Evolutionary conservation across 2,329 filamentous ascomycete genomes (phyloP).

Genomic region (Xylariaceae sp.): DNA sequence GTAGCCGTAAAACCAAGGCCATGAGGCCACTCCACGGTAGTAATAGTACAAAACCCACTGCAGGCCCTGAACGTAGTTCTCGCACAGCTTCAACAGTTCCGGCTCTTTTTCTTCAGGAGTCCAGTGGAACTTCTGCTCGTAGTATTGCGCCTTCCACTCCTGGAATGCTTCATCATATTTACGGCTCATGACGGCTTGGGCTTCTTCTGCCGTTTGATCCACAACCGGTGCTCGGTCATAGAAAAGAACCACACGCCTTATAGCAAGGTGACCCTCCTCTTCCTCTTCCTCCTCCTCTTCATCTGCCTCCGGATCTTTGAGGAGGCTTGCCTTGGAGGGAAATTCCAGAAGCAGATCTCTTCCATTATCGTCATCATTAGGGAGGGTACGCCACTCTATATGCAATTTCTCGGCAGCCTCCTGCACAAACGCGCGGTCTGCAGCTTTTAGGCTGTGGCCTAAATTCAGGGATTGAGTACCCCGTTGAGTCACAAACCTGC

Average conservation of each 20-base stretch:
- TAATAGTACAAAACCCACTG: conserved; percentile 99
- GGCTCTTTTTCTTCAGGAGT: conserved; percentile 66
- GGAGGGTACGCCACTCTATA: conserved; percentile 53
- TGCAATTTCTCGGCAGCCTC: conserved; percentile 65
- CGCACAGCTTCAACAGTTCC: conserved; percentile 74
- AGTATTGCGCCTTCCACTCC: conserved; percentile 93
- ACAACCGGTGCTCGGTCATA: conserved; percentile 88
- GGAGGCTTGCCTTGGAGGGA: conserved; percentile 37
- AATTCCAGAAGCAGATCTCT: conserved; percentile 49
- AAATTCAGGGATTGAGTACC: conserved; percentile 64
- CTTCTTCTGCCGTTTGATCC: conserved; percentile 73
- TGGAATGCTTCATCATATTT: conserved; percentile 88
- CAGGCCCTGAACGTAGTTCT: conserved; percentile 95
- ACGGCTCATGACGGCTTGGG: conserved; percentile 69
- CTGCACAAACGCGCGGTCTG: conserved; percentile 89
- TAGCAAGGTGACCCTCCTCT: conserved; percentile 75
- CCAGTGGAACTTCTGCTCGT: conserved; percentile 85
- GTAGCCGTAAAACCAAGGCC: conserved; percentile 97
- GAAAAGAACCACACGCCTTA: conserved; percentile 77
- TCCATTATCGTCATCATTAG: conserved; percentile 48
- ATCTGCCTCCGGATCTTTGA: conserved; percentile 49
- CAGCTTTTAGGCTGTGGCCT: conserved; percentile 65
- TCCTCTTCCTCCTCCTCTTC: conserved; percentile 57
- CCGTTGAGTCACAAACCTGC: conserved; percentile 72
- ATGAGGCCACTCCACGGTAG: conserved; percentile 92